A percentile compares a stretch with the other conserved stretches of the same genome.
These are phyloP conservation scores for Populus euphratica DNA, from an alignment of 345 rosid genomes.

Conservation along the genomic window DNA sequence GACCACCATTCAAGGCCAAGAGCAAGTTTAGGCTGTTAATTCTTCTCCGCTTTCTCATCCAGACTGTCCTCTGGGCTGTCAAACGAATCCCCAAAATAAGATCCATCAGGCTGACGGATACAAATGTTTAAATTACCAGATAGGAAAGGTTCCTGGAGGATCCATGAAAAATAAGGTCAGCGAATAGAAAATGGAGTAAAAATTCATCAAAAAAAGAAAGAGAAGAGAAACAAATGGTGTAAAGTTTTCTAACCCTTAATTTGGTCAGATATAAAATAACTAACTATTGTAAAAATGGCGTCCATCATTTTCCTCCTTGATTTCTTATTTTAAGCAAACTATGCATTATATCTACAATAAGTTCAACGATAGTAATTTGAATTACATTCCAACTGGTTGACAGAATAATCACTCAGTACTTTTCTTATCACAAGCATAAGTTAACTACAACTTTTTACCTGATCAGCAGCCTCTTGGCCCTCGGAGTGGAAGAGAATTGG, in stretches of 20 bases:
- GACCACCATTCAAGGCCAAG: constrained; percentile 24
- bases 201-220: neutral
- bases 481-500: constrained; percentile 23
- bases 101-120: constrained; percentile 73
- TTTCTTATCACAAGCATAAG: neutral
- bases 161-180: constrained; percentile 1
- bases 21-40: constrained; percentile 31
- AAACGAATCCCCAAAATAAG: constrained; percentile 56
- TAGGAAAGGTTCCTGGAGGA: constrained; percentile 54
- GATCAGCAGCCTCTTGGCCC: constrained; percentile 14
- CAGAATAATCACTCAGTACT: neutral
- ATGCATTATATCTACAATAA: neutral
- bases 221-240: neutral
- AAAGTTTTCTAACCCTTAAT: neutral
- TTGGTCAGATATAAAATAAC: neutral
- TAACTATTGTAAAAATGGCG: neutral
- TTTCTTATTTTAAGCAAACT: neutral
- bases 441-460: constrained; percentile 5
- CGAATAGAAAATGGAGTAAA: neutral
- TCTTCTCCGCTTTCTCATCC: constrained; percentile 39
- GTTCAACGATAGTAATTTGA: neutral
- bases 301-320: neutral
- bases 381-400: neutral
- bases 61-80: constrained; percentile 46
- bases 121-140: constrained; percentile 67